Percentiles rank a stretch among this genome's conserved stretches.
Conservation (phyloP, 345 rosid species). For the Salix dunnii region DNA sequence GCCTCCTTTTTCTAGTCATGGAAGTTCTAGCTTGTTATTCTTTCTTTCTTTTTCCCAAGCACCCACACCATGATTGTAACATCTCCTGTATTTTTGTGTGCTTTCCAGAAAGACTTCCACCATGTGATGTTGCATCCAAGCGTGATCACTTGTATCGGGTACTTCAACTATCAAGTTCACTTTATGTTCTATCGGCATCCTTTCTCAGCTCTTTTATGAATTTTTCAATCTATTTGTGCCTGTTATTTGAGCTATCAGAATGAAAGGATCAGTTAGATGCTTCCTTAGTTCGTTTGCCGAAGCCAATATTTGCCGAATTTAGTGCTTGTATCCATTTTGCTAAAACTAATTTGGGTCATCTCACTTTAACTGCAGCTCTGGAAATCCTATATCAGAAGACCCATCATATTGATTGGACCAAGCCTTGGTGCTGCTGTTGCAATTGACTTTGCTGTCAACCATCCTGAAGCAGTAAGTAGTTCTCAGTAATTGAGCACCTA, state of each 20-base stretch:
- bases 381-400: constrained; percentile 74
- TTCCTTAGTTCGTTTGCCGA: too few species aligned
- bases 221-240: neutral
- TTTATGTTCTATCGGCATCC: neutral
- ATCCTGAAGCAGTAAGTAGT: constrained; percentile 78
- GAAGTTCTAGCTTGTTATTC: neutral
- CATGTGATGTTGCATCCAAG: constrained; percentile 64
- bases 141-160: constrained; percentile 84
- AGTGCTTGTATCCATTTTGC: neutral
- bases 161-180: neutral
- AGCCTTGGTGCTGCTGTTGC: constrained; percentile 99
- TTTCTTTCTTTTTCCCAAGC: neutral
- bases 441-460: constrained; percentile 67
- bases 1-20: neutral
- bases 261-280: too few species aligned
- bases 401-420: constrained; percentile 80
- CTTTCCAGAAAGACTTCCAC: constrained; percentile 48
- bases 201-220: neutral
- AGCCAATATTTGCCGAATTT: neutral
- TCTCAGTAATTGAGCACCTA: constrained; percentile 7
- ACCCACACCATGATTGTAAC: neutral
- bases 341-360: constrained; percentile 14
- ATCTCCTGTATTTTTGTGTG: neutral
- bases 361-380: constrained; percentile 51
- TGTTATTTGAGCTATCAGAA: neutral